Evolutionary conservation across 768 basidiomycete genomes (phyloP), one percentile per base, ranked within the genome.

Genomic region (Amanita pallidorosea): DNA sequence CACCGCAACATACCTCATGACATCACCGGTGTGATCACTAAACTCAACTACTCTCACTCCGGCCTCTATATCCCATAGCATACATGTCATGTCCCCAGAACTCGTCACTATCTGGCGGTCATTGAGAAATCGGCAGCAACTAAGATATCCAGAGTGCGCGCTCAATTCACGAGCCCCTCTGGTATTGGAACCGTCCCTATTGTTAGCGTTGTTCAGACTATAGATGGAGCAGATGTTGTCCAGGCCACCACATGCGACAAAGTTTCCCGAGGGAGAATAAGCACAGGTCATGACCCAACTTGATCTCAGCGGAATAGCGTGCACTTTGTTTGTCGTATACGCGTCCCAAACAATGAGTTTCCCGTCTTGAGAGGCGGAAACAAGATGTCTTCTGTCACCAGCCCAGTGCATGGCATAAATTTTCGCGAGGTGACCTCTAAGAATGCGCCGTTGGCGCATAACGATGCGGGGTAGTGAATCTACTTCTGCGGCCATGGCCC

Each of bases 351-450:
- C 95, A 64, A 99, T 98, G 53, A 99, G 80, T 68, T 99, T 99
- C 48, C 95, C 95, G 64, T 99, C 95, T 66, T 99, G 95, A 2
- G 95, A 98, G n/a, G 95, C 95, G 13, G 96, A 98, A 33, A 99
- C 95, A 54, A 99, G 81, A 73, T 99, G 95, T 60, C 96, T 79
- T 62, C 92, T 81, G 74, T 99, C 95, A 47, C 88, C 83, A 31
- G 95, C 88, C 96, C 96, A 99, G 68, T 99, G 96, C 89, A 99
- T 96, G 44, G 95, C 95, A 67, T 99, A 99, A 63, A 99, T 98
- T 77, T 99, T 99, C 55, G 95, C 95, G 47, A 99, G 82, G 70
- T 99, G 95, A 23, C 95, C 95, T 63, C 93, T 85, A 59, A 99
- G 83, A 55, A 91, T 88, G 58, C 95, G 87, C 52, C 96, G 81